phyloP scores from a whole-genome alignment of 1,284 basidiomycete genomes.

The Crepidotus sp. region DNA sequence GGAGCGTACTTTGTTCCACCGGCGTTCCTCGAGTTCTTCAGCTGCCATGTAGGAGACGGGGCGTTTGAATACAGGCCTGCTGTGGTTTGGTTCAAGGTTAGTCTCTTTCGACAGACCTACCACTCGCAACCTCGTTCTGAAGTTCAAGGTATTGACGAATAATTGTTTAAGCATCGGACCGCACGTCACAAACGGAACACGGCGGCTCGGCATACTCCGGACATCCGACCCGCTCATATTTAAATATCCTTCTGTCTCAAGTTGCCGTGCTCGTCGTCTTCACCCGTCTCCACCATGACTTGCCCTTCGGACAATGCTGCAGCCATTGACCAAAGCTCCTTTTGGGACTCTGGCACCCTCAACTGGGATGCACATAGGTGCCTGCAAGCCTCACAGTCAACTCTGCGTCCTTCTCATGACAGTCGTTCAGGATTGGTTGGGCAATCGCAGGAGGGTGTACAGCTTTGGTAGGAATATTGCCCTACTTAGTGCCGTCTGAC shows the following conservation, averaged over 20 bases:
- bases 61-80: not conserved
- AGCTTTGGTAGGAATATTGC: not conserved
- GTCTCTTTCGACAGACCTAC: no score
- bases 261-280: not conserved
- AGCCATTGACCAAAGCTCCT: conserved; percentile 46
- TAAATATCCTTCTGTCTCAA: no score
- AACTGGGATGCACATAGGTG: conserved; percentile 59
- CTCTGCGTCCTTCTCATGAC: not conserved
- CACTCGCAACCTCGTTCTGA: no score
- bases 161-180: no score
- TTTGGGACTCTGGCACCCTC: conserved; percentile 46
- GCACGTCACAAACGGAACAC: no score
- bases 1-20: conserved; percentile 7
- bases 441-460: conserved; percentile 9
- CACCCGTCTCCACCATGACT: not conserved
- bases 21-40: conserved; percentile 6
- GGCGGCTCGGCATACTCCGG: no score
- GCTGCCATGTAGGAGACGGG: conserved; percentile 7
- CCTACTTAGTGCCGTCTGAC: not conserved
- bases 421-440: conserved; percentile 29
- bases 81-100: no score
- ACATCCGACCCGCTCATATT: no score
- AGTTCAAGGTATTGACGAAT: no score
- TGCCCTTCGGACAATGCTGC: conserved; percentile 45
- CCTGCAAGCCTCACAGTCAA: not conserved